Evolutionary conservation across 257 asterid genomes (phyloP).

Genomic region (Salvia hispanica): DNA sequence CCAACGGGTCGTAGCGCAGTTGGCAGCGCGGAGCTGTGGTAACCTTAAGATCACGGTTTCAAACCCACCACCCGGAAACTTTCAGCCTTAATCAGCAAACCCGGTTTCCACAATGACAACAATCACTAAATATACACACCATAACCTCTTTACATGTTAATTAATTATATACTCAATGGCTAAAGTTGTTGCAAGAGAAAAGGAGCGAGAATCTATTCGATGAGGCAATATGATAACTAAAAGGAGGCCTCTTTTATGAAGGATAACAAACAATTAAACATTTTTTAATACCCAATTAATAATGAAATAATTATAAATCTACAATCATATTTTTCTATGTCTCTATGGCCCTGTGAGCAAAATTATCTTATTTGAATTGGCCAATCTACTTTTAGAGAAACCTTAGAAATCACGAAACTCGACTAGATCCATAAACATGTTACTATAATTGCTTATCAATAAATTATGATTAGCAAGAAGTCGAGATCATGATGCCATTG

Average conservation of each 20-base stretch:
- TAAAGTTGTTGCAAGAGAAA: constrained; percentile 18
- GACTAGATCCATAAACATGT: constrained; percentile 23
- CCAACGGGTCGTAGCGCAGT: no score
- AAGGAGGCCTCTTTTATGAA: constrained; percentile 4
- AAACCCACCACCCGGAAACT: no score
- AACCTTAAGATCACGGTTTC: no score
- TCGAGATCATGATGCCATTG: constrained; percentile 13
- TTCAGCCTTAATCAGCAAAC: no score
- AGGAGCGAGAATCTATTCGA: constrained; percentile 19
- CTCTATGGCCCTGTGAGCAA: constrained; percentile 21
- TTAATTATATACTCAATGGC: background rate
- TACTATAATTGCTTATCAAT: constrained; percentile 24
- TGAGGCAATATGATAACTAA: constrained; percentile 21
- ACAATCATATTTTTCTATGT: background rate
- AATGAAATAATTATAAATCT: constrained; percentile 3
- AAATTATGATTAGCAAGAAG: constrained; percentile 29
- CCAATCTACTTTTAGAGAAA: constrained; percentile 20
- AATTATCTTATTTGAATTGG: background rate
- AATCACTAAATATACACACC: no score
- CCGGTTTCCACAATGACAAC: no score
- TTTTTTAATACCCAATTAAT: constrained; percentile 22
- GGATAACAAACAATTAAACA: background rate
- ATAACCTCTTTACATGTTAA: no score
- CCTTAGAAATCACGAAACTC: constrained; percentile 31
- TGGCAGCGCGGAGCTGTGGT: no score